These are phyloP conservation scores for Eucalyptus fibrosa DNA, from an alignment of 345 rosid genomes.

Conservation along the genomic window DNA sequence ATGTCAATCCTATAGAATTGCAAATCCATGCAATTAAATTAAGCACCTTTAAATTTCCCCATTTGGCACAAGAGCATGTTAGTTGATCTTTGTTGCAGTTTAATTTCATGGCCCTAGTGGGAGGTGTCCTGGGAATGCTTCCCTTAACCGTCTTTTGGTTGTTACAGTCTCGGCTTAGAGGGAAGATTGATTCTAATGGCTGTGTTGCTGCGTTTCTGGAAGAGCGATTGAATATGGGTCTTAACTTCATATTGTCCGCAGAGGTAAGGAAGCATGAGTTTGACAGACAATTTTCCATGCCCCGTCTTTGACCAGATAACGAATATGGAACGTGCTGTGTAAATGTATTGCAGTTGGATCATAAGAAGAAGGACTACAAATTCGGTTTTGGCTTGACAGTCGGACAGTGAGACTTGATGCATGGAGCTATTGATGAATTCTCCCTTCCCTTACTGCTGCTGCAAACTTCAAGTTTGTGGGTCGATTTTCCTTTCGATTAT, in stretches of 20 bases:
- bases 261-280: constrained; percentile 39
- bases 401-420: constrained; percentile 20
- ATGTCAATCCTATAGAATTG: not conserved
- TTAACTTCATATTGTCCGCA: constrained; percentile 76
- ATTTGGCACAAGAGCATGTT: not conserved
- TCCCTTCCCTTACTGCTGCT: not conserved
- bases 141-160: not conserved
- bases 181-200: constrained; percentile 94
- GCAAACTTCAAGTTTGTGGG: not conserved
- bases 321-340: not conserved
- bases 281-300: not conserved
- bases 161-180: constrained; percentile 83
- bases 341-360: constrained; percentile 59
- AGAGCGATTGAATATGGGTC: constrained; percentile 90
- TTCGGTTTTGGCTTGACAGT: constrained; percentile 92
- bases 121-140: not conserved
- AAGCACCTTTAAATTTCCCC: not conserved
- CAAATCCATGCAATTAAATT: not conserved
- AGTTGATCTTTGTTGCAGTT: not conserved
- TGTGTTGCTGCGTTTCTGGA: constrained; percentile 68
- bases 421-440: not conserved
- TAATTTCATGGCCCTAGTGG: not conserved
- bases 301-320: not conserved
- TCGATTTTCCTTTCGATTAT: not conserved
- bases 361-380: constrained; percentile 88